Conservation (phyloP, 768 basidiomycete species). For the Leccinum subgranulosum region DNA sequence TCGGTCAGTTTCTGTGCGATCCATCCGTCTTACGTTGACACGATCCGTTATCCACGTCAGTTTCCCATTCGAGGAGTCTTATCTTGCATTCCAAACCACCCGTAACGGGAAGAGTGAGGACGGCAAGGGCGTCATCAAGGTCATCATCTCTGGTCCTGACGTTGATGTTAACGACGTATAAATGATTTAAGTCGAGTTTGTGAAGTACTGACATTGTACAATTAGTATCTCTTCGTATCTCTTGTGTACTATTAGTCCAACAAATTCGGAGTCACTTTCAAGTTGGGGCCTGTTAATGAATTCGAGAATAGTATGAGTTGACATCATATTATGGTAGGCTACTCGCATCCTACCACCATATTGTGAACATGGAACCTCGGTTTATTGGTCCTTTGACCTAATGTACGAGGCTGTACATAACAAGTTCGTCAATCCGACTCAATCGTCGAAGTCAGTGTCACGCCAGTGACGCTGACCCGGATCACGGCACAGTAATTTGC, state of each 20-base stretch:
- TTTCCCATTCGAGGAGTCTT: slow-evolving; percentile 74
- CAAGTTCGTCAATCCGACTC: no score
- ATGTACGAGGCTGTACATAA: no score
- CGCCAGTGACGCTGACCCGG: no score
- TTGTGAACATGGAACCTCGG: neutral
- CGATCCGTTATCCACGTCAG: slow-evolving; percentile 30
- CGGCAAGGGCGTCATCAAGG: slow-evolving; percentile 87
- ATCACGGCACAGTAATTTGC: no score
- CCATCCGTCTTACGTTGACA: neutral
- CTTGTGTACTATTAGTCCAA: no score
- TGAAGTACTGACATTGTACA: neutral
- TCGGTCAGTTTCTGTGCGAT: slow-evolving; percentile 43
- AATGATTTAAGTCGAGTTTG: neutral
- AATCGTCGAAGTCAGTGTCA: no score
- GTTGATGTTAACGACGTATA: slow-evolving; percentile 43
- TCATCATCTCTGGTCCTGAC: slow-evolving; percentile 81
- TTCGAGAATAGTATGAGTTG: neutral
- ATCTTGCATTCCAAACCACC: slow-evolving; percentile 79
- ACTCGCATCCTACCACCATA: neutral
- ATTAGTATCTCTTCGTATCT: neutral
- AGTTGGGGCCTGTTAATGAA: neutral
- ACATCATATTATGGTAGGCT: neutral
- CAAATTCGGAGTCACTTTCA: neutral
- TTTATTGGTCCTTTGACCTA: neutral
- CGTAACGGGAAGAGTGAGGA: slow-evolving; percentile 77